Base-by-base conservation (phyloP, 148 eudicot species). In the Chenopodium formosanum region DNA sequence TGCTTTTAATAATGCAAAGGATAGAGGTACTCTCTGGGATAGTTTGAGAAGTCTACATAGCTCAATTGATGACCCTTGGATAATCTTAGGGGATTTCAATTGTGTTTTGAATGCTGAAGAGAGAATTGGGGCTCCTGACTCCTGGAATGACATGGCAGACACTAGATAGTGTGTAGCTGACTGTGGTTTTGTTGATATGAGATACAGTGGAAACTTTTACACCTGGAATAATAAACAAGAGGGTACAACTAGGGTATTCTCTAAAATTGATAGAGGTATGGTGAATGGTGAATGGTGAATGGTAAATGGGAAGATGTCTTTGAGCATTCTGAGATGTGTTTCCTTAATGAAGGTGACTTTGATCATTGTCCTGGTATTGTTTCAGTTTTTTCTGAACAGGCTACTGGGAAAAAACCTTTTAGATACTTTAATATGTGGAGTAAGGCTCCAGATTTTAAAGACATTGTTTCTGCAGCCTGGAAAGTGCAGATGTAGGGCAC, bases 401-500 rank as follows among this genome's bases (percentile, higher is more conserved):
- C 4, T 29, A 2, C 1, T 4, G 37, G 37, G 7, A 67, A 29
- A 4, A 67, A 67, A 16, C 19, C 71, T 27, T 67, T 25, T 9
- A 63, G 10, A 0, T 63, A 63, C 10, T 63, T 20, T 9, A 63
- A 4, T 4, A 63, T 20, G 67, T 67, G 71, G 71, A 27, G 63
- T 58, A 2, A 65, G 9, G 69, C 69, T 2, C 10, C 69, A 1
- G 13, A n/a, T 1, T 65, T 7, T 65, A 0, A 65, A 4, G 34
- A 65, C 0, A 2, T 23, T 23, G 69, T 65, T 7, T 23, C 1
- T 0, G 0, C 6, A 7, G 32, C 29, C 0, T 65, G 14, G 69
- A 23, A 65, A 0, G 5, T 4, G 20, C 0, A 6, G 19, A 0
- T 16, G 0, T 0, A 0, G 0, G 5, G 50, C 0, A 9, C 11